Evolutionary conservation across 1,284 basidiomycete genomes (phyloP), one percentile per base, ranked within the genome.

Genomic region (Amylostereum areolatum): DNA sequence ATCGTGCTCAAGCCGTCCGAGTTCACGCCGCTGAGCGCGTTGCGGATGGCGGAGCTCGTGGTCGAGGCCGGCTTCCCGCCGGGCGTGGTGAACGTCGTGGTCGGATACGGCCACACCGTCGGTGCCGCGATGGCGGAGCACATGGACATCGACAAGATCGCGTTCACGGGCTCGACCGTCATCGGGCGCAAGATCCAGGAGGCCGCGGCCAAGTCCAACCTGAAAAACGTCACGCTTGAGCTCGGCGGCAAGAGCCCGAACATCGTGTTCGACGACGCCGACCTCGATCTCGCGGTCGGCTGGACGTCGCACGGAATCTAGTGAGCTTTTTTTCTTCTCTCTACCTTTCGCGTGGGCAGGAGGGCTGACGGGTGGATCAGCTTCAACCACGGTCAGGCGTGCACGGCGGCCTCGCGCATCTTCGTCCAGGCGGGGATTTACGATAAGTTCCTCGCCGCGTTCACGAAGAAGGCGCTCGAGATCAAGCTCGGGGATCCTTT

Each of bases 161-260:
- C 92, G 4, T 89, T 89, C 72, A 89, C 86, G 1, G 86, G 86
- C 12, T 79, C 73, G 48, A 92, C 89, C 1, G 73, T 87, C 40
- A 85, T 92, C 32, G 95, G 95, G 4, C 80, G 91, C 25, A 85
- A 86, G 66, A 83, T 97, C 68, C 82, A 92, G 78, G 81, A 89
- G 59, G 80, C 87, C 0, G 83, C 92, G 1, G 83, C 92, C 4
- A 81, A 85, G 69, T 85, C 78, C 44, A 95, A 97, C 66, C 67
- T 97, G 59, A 96, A 96, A 75, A 81, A 80, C 46, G 87, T 96
- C 46, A 92, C 92, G 3, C 82, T 97, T 58, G 94, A 97, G 71
- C 80, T 97, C 44, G 94, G 94, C 36, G 93, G 94, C 35, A 97
- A 97, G 78, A 86, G 84, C 52, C 89, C 92, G 27, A 90, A 85